Conservation (phyloP, 2,329 filamentous ascomycete species). For the Magnaporthiopsis incrustans region DNA sequence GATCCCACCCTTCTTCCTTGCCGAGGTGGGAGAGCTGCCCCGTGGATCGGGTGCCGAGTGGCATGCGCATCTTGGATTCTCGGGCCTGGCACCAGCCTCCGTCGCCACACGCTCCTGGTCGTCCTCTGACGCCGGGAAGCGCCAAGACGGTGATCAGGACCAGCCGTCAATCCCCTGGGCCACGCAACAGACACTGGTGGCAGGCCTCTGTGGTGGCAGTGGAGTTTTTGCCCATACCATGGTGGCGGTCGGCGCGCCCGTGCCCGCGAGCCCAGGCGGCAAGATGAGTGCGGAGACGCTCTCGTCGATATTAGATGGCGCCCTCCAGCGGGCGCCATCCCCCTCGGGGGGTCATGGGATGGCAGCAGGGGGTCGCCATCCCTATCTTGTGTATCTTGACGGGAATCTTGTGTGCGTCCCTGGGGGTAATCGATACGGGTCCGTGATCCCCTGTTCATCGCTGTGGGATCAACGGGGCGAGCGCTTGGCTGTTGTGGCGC, state of each 20-base stretch:
- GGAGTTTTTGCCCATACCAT: conserved; percentile 5
- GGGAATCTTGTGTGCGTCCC: neutral
- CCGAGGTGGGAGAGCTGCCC: conserved; percentile 70
- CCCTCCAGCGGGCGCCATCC: neutral
- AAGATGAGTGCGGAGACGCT: neutral
- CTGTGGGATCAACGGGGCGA: conserved; percentile 31
- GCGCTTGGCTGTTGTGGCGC: conserved; percentile 25
- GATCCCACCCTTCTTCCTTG: conserved; percentile 63
- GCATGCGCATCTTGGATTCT: conserved; percentile 60
- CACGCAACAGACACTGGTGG: neutral
- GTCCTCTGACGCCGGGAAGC: neutral
- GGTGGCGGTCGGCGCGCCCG: neutral
- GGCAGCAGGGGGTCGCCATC: neutral
- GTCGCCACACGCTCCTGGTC: conserved; percentile 5
- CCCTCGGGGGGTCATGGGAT: neutral
- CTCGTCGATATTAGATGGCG: neutral
- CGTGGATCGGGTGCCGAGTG: conserved; percentile 72
- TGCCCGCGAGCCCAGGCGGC: neutral
- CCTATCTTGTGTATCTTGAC: conserved; percentile 6
- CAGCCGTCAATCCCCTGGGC: neutral
- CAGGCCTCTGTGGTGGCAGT: neutral
- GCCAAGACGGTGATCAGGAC: neutral
- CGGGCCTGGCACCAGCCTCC: conserved; percentile 19
- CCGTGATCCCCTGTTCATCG: conserved; percentile 32
- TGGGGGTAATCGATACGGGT: conserved; percentile 5